Evolutionary conservation across 2,329 filamentous ascomycete species (phyloP).

Genomic region (Paracorniculantispora psalliotae): DNA sequence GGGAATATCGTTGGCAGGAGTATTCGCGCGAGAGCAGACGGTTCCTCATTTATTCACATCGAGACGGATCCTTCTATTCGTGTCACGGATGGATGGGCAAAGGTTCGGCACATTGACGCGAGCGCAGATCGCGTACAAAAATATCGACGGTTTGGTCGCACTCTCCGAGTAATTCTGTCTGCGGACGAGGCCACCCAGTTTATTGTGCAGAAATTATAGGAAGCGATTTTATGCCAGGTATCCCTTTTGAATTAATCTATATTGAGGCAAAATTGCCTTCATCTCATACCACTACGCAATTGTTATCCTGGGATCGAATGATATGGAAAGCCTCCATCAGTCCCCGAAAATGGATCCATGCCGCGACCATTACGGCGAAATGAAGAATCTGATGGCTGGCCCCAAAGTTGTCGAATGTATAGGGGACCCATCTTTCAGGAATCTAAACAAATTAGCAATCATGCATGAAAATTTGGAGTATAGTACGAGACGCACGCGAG

Average conservation of each 20-base stretch:
- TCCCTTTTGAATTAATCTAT: background rate
- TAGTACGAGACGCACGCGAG: conserved; percentile 5
- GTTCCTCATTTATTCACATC: conserved; percentile 2
- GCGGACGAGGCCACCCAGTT: background rate
- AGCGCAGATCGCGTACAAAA: background rate
- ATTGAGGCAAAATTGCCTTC: background rate
- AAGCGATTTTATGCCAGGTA: background rate
- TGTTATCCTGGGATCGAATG: background rate
- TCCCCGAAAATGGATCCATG: conserved; percentile 8
- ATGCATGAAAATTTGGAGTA: background rate
- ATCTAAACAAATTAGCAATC: background rate
- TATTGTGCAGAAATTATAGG: conserved; percentile 4
- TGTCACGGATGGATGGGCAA: conserved; percentile 3
- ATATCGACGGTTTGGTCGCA: background rate
- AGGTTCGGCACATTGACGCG: background rate
- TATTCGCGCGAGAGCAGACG: conserved; percentile 1
- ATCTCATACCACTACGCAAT: background rate
- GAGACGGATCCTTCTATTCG: conserved; percentile 7
- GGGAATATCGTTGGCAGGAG: conserved; percentile 1
- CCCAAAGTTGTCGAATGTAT: conserved; percentile 14
- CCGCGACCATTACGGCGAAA: conserved; percentile 11
- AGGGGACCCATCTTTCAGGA: conserved; percentile 13
- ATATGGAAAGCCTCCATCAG: background rate
- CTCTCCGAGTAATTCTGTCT: background rate
- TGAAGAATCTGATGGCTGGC: conserved; percentile 16